A percentile compares a stretch with the other conserved stretches of the same genome.
phyloP scores from a whole-genome alignment of 768 basidiomycete genomes.

The Termitomyces sp. region DNA sequence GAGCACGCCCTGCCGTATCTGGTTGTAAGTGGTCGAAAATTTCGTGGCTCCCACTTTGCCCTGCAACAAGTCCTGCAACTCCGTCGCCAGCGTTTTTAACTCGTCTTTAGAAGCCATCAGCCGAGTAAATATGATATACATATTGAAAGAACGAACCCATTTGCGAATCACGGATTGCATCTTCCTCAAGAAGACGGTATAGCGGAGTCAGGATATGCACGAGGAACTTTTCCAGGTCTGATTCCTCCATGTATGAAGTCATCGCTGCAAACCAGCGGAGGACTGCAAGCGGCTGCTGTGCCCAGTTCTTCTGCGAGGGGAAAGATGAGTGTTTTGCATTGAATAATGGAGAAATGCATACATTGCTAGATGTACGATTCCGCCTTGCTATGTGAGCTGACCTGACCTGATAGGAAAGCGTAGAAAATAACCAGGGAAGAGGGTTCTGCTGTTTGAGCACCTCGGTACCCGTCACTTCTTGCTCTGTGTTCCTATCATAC shows the following conservation, averaged over 20 bases:
- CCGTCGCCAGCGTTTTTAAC: slow-evolving; percentile 71
- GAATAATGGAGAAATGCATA: slow-evolving; percentile 23
- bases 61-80: slow-evolving; percentile 86
- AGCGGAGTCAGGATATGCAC: slow-evolving; percentile 83
- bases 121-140: background rate
- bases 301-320: slow-evolving; percentile 68
- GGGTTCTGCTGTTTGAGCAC: slow-evolving; percentile 40
- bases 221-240: slow-evolving; percentile 60
- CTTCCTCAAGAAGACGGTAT: slow-evolving; percentile 85
- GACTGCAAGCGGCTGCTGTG: slow-evolving; percentile 71
- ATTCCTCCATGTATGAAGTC: slow-evolving; percentile 60
- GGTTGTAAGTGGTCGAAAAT: slow-evolving; percentile 76
- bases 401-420: slow-evolving; percentile 82
- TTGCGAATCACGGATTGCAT: slow-evolving; percentile 68
- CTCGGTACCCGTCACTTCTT: slow-evolving; percentile 19
- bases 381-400: slow-evolving; percentile 70
- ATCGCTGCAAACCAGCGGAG: slow-evolving; percentile 95
- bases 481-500: slow-evolving; percentile 25
- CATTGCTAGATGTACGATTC: slow-evolving; percentile 41
- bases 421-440: slow-evolving; percentile 91
- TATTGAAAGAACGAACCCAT: slow-evolving; percentile 51
- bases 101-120: slow-evolving; percentile 49
- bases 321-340: slow-evolving; percentile 1
- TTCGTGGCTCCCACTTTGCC: slow-evolving; percentile 81
- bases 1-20: slow-evolving; percentile 67